These are phyloP conservation scores for Quercus tomentella DNA, from an alignment of 331 rosid genomes.

Conservation along the genomic window DNA sequence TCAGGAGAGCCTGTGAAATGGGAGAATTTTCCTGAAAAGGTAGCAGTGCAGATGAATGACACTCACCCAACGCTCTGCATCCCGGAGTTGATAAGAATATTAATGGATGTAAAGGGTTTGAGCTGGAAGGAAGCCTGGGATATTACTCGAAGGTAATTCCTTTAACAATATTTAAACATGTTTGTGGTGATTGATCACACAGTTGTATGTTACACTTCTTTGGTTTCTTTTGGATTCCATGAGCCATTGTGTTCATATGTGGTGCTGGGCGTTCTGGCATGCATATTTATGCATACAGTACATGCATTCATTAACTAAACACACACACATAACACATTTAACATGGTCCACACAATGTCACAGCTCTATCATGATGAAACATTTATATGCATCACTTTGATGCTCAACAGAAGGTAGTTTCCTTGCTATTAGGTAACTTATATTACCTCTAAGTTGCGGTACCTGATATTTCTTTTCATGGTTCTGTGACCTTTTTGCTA, in stretches of 20 bases:
- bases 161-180: background rate
- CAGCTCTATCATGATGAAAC: background rate
- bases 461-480: background rate
- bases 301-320: background rate
- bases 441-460: background rate
- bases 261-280: background rate
- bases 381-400: background rate
- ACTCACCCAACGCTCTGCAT: constrained; percentile 99
- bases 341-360: background rate
- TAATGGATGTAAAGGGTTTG: constrained; percentile 80
- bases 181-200: background rate
- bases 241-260: background rate
- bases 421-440: background rate
- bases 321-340: background rate
- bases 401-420: background rate
- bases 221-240: background rate
- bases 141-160: constrained; percentile 73
- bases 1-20: constrained; percentile 60
- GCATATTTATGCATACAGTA: background rate
- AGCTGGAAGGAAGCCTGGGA: constrained; percentile 95
- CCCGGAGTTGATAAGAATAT: constrained; percentile 86
- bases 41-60: constrained; percentile 99
- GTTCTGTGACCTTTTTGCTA: constrained; percentile 17
- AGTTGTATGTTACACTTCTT: background rate
- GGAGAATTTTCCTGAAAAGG: constrained; percentile 89